Percentiles rank a stretch among this genome's conserved stretches.
Conservation (phyloP, 352 stramenopile genomes). For the Pythium coloratum region DNA sequence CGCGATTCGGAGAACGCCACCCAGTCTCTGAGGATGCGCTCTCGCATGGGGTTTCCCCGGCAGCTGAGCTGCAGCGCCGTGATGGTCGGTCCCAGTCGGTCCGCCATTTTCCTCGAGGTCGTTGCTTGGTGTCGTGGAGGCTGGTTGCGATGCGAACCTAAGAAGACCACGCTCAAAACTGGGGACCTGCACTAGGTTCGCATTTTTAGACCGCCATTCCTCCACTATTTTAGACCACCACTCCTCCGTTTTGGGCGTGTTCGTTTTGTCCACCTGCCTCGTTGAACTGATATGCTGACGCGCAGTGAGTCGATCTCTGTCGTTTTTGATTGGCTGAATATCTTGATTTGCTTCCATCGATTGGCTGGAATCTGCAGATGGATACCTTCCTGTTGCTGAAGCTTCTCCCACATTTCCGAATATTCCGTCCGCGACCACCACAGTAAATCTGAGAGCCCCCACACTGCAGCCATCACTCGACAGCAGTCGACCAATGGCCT, state of each 20-base stretch:
- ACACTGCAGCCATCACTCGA: neutral
- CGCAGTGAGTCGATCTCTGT: neutral
- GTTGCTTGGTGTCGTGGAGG: neutral
- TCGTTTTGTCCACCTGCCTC: neutral
- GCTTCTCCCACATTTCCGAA: neutral
- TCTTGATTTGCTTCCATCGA: constrained; percentile 4
- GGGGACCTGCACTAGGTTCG: constrained; percentile 6
- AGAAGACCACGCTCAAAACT: neutral
- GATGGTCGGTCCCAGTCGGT: constrained; percentile 36
- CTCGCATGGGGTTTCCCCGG: constrained; percentile 53
- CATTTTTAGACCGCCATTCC: neutral
- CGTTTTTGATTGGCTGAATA: constrained; percentile 22
- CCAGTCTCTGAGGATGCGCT: constrained; percentile 61
- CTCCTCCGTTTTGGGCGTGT: neutral
- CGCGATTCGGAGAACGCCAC: constrained; percentile 54
- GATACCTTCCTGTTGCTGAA: constrained; percentile 3
- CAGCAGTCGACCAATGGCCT: neutral
- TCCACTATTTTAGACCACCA: neutral
- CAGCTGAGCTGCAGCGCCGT: constrained; percentile 71
- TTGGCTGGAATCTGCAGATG: constrained; percentile 12
- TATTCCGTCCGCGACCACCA: neutral
- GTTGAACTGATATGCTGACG: constrained; percentile 18
- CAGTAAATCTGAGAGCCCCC: no score
- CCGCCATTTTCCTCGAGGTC: constrained; percentile 21
- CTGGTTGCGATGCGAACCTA: neutral